Evolutionary conservation across 805 yeast species (phyloP).

Genomic region (Candida taoyuanica): DNA sequence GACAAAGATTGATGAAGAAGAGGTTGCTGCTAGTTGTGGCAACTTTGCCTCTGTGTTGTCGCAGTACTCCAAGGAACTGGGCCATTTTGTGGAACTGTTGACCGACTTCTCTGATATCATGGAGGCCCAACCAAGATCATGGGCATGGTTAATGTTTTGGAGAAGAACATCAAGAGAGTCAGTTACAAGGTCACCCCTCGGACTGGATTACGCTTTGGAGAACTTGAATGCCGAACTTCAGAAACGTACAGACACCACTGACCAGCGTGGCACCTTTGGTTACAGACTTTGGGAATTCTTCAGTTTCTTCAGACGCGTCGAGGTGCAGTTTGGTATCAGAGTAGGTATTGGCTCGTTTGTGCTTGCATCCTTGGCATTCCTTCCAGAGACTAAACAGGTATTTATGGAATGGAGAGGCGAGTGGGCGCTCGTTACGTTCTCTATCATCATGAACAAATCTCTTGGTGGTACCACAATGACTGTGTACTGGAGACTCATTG

Average conservation of each 20-base stretch:
- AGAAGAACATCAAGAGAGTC: constrained; percentile 5
- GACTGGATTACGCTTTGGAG: constrained; percentile 15
- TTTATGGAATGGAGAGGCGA: constrained; percentile 73
- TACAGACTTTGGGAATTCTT: constrained; percentile 45
- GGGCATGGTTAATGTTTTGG: constrained; percentile 57
- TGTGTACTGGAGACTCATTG: constrained; percentile 65
- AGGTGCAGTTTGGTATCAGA: constrained; percentile 72
- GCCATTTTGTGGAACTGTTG: constrained; percentile 40
- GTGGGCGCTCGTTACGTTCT: constrained; percentile 80
- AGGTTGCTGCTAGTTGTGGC: constrained; percentile 80
- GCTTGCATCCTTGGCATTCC: constrained; percentile 62
- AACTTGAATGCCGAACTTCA: constrained; percentile 24
- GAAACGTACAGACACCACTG: constrained; percentile 16
- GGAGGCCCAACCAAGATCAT: constrained; percentile 27
- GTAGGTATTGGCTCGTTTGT: constrained; percentile 75
- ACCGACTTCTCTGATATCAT: constrained; percentile 32
- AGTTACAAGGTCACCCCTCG: constrained; percentile 8
- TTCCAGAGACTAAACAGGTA: constrained; percentile 45
- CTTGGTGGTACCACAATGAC: constrained; percentile 83
- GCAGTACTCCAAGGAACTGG: constrained; percentile 57
- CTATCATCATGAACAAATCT: constrained; percentile 80
- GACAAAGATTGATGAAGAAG: constrained; percentile 64
- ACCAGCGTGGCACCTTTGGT: constrained; percentile 17
- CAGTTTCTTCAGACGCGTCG: constrained; percentile 53
- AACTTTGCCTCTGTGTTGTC: constrained; percentile 65